Evolutionary conservation across 2,329 filamentous ascomycete genomes (phyloP), one percentile per base, ranked within the genome.

Genomic region (Cordyceps fumosorosea): DNA sequence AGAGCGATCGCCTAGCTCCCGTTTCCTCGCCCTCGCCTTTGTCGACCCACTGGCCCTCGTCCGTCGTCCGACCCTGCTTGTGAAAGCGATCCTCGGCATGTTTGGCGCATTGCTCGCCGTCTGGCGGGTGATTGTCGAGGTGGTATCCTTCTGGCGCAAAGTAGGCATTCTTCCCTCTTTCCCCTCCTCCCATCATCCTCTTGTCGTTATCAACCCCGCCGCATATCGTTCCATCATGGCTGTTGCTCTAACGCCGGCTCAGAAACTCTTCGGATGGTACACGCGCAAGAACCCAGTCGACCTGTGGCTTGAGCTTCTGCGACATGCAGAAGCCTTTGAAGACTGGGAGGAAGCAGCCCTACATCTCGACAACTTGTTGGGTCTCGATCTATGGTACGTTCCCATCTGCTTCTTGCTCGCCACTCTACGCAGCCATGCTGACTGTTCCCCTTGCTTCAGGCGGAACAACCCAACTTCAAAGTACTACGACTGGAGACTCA

Each of bases 321-420:
- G 80, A 59, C 82, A 85, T 63, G 89, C 91, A 20, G 80, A 85
- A 66, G 81, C 83, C 29, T 96, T 89, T 71, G 90, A 95, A 70
- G 89, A 95, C 71, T 97, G 92, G 91, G 88, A 93, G 71, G 87
- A 88, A 66, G 87, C 89, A n/a, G 91, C 92, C 1, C 83, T 89
- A 65, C 84, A 90, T 69, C 82, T 96, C n/a, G 93, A 96, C 73
- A 88, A 89, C 69, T 79, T 90, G 20, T 80, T 92, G n/a, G 88
- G 88, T 48, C 85, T 92, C 67, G 90, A 96, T 75, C 74, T 92
- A 64, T 96, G 90, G 90, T 90, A 77, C 63, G 75, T 66, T 34
- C 14, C 10, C n/a, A 7, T 2, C 24, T 18, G 29, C 5, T 14
- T 18, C 22, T 16, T 11, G 45, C 45, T 11, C 3, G 3, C 45